phyloP scores from a whole-genome alignment of 2,329 filamentous ascomycete genomes.

The Diaporthe sp. region DNA sequence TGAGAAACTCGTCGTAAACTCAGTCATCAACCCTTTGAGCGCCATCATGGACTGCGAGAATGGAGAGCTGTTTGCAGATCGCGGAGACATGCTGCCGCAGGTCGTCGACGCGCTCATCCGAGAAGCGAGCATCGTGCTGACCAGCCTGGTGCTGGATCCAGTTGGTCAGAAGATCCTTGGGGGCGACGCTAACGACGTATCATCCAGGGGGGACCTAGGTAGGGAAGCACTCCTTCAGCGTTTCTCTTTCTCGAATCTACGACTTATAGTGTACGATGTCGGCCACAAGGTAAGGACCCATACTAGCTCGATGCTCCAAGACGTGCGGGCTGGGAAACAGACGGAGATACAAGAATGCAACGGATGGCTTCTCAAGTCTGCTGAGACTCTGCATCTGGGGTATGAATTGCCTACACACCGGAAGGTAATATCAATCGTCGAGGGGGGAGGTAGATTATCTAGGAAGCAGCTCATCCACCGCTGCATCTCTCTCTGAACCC shows the following conservation, averaged over 20 bases:
- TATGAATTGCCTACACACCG: slow-evolving; percentile 2
- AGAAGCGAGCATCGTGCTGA: slow-evolving; percentile 12
- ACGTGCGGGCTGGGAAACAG: slow-evolving; percentile 8
- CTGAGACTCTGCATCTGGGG: not conserved
- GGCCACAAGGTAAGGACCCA: slow-evolving; percentile 2
- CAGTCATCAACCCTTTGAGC: slow-evolving; percentile 8
- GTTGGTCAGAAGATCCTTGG: slow-evolving; percentile 1
- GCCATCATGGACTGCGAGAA: not conserved
- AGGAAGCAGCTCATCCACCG: not conserved
- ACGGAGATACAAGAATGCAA: slow-evolving; percentile 17
- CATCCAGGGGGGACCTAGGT: not conserved
- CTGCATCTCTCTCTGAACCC: not conserved
- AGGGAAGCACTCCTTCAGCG: slow-evolving; percentile 5
- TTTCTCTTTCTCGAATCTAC: slow-evolving; percentile 4
- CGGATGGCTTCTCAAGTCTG: slow-evolving; percentile 5
- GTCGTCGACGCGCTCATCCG: slow-evolving; percentile 4
- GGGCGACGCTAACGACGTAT: not conserved
- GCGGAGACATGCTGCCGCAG: slow-evolving; percentile 9
- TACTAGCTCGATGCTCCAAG: slow-evolving; percentile 12
- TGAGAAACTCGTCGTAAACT: slow-evolving; percentile 12
- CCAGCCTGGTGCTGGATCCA: slow-evolving; percentile 9
- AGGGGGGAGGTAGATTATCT: slow-evolving; percentile 1
- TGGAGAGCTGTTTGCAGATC: slow-evolving; percentile 4
- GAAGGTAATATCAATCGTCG: not conserved
- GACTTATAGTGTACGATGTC: not conserved